Evolutionary conservation across 257 asterid species (phyloP).

Genomic region (Primulina huaijiensis): DNA sequence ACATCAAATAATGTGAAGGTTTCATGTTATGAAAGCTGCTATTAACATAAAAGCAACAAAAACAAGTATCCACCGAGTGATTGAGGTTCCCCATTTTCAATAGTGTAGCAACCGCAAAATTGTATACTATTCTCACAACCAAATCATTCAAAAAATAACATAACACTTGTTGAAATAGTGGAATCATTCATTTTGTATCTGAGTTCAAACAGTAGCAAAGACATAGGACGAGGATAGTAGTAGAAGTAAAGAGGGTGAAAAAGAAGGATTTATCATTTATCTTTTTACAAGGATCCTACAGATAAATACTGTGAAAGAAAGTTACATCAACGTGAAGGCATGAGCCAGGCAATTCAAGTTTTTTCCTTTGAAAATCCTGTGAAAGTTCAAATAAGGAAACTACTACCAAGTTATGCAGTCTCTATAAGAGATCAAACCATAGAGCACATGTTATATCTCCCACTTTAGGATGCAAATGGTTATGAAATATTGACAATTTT

Average conservation of each 20-base stretch:
- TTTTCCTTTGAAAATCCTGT: background rate
- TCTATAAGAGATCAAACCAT: background rate
- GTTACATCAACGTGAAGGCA: background rate
- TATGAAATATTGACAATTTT: no score
- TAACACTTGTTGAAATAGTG: background rate
- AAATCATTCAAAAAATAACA: background rate
- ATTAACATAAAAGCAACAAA: background rate
- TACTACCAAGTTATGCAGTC: background rate
- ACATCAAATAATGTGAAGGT: background rate
- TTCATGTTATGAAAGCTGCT: background rate
- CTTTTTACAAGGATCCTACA: background rate
- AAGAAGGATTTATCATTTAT: background rate
- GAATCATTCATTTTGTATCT: background rate
- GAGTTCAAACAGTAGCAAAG: background rate
- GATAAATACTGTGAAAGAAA: background rate
- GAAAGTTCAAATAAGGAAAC: background rate
- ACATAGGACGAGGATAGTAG: background rate
- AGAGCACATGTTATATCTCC: background rate
- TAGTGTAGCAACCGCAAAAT: background rate
- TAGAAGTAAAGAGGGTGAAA: background rate
- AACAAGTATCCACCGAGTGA: no score
- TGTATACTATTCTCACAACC: background rate
- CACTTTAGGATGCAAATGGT: background rate
- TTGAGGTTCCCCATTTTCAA: background rate
- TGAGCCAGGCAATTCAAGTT: background rate